Conservation (phyloP, 257 asterid species). For the Henckelia pumila region DNA sequence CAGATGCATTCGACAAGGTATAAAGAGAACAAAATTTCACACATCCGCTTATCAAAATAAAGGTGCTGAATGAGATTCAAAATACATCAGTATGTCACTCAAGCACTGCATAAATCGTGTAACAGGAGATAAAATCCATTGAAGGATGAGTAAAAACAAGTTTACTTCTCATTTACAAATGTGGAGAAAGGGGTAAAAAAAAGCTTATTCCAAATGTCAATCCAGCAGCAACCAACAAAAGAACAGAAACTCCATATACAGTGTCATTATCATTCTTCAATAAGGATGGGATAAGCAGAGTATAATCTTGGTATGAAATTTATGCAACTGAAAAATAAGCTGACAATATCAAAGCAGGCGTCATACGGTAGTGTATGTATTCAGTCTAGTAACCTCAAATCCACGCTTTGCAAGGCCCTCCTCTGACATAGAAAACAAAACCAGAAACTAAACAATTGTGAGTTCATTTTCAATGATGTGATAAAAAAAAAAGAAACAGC, state of each 20-base stretch:
- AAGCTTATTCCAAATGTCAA: no score
- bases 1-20: no score
- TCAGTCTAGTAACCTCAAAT: constrained; percentile 79
- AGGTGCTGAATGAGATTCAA: no score
- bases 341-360: constrained; percentile 3
- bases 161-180: no score
- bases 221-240: no score
- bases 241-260: background rate
- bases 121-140: no score
- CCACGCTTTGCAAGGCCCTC: constrained; percentile 89
- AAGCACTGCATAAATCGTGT: no score
- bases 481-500: background rate
- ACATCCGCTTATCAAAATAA: no score
- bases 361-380: constrained; percentile 91
- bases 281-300: background rate
- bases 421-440: constrained; percentile 47
- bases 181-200: no score
- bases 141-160: no score
- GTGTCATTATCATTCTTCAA: background rate
- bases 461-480: background rate
- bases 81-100: no score
- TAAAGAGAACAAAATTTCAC: no score
- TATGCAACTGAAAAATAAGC: background rate
- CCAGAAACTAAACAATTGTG: constrained; percentile 6
- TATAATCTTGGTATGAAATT: constrained; percentile 15